Evolutionary conservation across 1,139 yeast genomes (phyloP), one percentile per base, ranked within the genome.

Genomic region (Candida glucosophila): DNA sequence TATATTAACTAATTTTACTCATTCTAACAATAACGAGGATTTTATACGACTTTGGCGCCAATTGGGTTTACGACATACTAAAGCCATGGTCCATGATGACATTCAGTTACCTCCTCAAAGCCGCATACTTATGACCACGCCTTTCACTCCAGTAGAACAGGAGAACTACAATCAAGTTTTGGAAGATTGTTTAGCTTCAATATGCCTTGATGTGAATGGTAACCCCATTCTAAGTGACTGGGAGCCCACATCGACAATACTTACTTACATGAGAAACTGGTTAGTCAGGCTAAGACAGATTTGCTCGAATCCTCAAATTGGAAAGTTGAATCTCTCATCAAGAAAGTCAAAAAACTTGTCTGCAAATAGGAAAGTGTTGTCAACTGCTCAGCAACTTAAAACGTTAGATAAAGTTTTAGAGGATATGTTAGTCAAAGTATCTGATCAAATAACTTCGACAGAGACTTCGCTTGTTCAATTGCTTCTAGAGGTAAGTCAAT

Each of bases 301-400:
- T 0, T 88, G 96, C 40, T 80, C 92, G 34, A 90, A 83, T 49
- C 86, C 95, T 0, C 75, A 77, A 33, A 62, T 80, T 19, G 85
- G 85, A 2, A 49, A 49, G 21, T 39, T 63, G 5, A 46, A 49
- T 28, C 25, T 54, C 15, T 44, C 48, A 5, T 24, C 61, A 35
- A 39, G 58, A 41, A 41, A 47, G 16, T 37, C 50, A 3, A 34
- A 42, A 14, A 27, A 25, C 16, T 36, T 47, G 29, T 22, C 30
- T 15, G 26, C 25, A 12, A 26, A 26, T 17, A 26, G 32, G 8
- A 24, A 31, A 10, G 20, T 38, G 2, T n/a, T n/a, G n/a, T 41
- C 40, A 10, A 40, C 50, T 3, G 44, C 52, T 10, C 52, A 54
- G 25, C 57, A 58, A 15, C 48, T 70, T 14, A 72, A 76, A 33